Percentiles rank a stretch among this genome's conserved stretches.
These are phyloP conservation scores for Aspergillus melleus DNA, from an alignment of 2,329 filamentous ascomycete species.

Conservation along the genomic window DNA sequence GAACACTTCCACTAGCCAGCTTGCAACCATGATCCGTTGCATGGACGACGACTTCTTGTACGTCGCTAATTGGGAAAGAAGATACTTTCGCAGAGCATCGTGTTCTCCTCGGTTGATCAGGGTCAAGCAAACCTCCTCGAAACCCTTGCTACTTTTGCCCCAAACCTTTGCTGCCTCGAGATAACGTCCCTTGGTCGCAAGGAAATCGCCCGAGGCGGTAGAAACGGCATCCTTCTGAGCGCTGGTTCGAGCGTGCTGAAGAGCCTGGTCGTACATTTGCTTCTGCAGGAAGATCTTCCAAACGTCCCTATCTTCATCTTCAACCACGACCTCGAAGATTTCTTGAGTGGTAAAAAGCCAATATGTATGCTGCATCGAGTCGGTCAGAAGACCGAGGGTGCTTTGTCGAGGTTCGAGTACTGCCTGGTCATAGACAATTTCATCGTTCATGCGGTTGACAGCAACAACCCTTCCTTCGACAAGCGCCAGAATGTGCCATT, in stretches of 20 bases:
- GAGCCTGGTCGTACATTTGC: slow-evolving; percentile 83
- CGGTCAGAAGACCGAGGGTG: slow-evolving; percentile 80
- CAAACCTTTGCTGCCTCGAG: slow-evolving; percentile 85
- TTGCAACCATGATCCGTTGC: slow-evolving; percentile 93
- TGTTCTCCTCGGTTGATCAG: slow-evolving; percentile 89
- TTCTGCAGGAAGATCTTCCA: slow-evolving; percentile 91
- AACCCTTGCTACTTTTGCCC: slow-evolving; percentile 92
- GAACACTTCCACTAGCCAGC: slow-evolving; percentile 92
- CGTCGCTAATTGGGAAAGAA: slow-evolving; percentile 77
- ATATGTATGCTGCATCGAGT: slow-evolving; percentile 93
- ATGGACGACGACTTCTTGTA: slow-evolving; percentile 83
- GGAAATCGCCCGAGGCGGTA: slow-evolving; percentile 84
- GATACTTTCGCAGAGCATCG: slow-evolving; percentile 86
- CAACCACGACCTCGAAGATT: slow-evolving; percentile 90
- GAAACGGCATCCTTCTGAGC: slow-evolving; percentile 88
- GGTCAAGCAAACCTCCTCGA: slow-evolving; percentile 89
- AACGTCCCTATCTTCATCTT: slow-evolving; percentile 86
- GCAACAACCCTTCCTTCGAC: slow-evolving; percentile 81
- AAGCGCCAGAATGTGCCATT: slow-evolving; percentile 87
- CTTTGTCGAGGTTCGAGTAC: slow-evolving; percentile 78
- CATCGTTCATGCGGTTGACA: slow-evolving; percentile 82
- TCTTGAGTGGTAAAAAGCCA: slow-evolving; percentile 92
- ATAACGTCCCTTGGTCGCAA: slow-evolving; percentile 79
- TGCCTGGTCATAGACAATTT: slow-evolving; percentile 81
- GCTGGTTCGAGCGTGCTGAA: slow-evolving; percentile 77